Evolutionary conservation across 805 yeast genomes (phyloP), one percentile per base, ranked within the genome.

Genomic region (Candida schatavii): DNA sequence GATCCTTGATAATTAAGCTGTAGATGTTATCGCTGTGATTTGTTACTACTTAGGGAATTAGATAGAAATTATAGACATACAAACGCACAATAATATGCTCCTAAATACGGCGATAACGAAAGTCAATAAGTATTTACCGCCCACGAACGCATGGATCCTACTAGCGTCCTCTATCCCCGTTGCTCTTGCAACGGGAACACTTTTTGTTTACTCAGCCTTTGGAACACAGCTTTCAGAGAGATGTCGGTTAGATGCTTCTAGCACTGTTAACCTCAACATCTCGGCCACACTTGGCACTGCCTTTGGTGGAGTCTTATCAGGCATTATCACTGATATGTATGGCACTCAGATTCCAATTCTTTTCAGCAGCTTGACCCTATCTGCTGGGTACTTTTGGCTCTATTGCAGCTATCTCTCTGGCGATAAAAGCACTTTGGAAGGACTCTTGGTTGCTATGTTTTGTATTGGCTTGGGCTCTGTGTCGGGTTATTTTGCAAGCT

Each of bases 321-420:
- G 69, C 2, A 41, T 55, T n/a, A 49, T 62, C 13, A 61, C 69
- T 3, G 69, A 64, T 42, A 43, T 45, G 18, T 59, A 61, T 43
- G 69, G 69, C 0, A 57, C 66, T 14, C 68, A 63, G 42, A 32
- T 61, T 9, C 68, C 69, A 13, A 57, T 63, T 53, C 45, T 61
- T 20, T 39, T 53, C 14, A 59, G 66, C 39, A 50, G 58, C 22
- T 3, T 59, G 0, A 40, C 46, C n/a, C 46, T 61, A 11, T 47
- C 54, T 3, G 18, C 52, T 9, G 69, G 69, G 13, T 64, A 64
- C 40, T 45, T 46, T 27, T 59, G 59, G 61, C 48, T 64, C 18
- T 54, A 59, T 37, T 30, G 32, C 26, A 51, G 56, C 31, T 64
- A 50, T 45, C 30, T 34, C 11, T 40, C 28, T 3, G 65, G 67